Evolutionary conservation across 768 basidiomycete species (phyloP).

Genomic region (Cystofilobasidium capitatum): DNA sequence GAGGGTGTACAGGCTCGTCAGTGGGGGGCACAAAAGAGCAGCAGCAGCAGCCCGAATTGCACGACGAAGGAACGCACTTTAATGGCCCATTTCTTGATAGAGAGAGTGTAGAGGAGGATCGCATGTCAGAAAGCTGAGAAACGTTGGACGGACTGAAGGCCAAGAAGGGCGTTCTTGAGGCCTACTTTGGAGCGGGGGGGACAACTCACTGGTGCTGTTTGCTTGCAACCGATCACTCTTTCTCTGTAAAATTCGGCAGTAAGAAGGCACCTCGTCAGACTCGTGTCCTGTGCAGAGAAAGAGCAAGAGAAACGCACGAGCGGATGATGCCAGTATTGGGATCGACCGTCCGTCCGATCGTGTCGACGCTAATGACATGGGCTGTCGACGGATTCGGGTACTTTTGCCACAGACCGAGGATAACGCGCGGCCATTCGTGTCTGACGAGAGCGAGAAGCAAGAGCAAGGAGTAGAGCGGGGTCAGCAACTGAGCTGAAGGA

Average conservation of each 20-base stretch:
- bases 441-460: neutral
- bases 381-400: constrained; percentile 23
- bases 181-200: neutral
- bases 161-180: no score
- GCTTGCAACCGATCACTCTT: constrained; percentile 63
- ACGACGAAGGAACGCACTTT: constrained; percentile 51
- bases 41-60: neutral
- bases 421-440: constrained; percentile 23
- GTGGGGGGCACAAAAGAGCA: neutral
- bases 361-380: constrained; percentile 25
- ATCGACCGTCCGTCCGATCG: constrained; percentile 22
- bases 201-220: constrained; percentile 57
- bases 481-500: neutral
- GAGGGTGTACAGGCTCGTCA: constrained; percentile 11
- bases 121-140: neutral
- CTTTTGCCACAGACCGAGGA: constrained; percentile 27
- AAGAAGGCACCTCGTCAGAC: neutral
- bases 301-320: constrained; percentile 10
- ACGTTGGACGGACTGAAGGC: no score
- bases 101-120: no score
- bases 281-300: neutral
- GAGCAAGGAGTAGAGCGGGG: neutral
- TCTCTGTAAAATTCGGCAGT: neutral
- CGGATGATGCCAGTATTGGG: constrained; percentile 25
- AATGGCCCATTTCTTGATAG: constrained; percentile 60